These are phyloP conservation scores for Stylonectria norvegica DNA, from an alignment of 2,329 filamentous ascomycete genomes.

Conservation along the genomic window DNA sequence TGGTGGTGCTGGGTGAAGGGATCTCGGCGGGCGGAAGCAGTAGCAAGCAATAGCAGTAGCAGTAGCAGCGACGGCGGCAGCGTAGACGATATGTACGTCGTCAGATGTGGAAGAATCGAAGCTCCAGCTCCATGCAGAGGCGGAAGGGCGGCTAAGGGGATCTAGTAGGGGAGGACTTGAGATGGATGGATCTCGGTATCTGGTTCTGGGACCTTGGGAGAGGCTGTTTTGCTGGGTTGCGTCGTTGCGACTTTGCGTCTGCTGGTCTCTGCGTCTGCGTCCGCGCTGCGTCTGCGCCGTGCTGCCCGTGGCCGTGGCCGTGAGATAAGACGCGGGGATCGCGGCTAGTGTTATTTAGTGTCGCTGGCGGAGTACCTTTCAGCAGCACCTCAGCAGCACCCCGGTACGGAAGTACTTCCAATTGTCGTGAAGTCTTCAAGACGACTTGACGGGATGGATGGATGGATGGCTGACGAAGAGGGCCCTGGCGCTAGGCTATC, in stretches of 20 bases:
- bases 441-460: too few species aligned
- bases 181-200: too few species aligned
- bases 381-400: too few species aligned
- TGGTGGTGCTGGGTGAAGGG: background rate
- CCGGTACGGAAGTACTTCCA: too few species aligned
- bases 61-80: background rate
- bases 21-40: too few species aligned
- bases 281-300: background rate
- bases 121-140: background rate
- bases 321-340: constrained; percentile 27
- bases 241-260: constrained; percentile 1
- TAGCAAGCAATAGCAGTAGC: background rate
- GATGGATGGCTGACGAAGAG: too few species aligned
- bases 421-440: too few species aligned
- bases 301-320: constrained; percentile 7
- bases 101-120: background rate
- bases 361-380: constrained; percentile 21
- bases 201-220: too few species aligned
- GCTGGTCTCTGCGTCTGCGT: constrained; percentile 4
- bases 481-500: constrained; percentile 13
- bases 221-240: too few species aligned
- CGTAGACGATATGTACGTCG: background rate
- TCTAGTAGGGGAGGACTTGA: too few species aligned
- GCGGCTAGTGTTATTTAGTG: constrained; percentile 26
- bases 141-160: background rate